These are phyloP conservation scores for Phytopythium litorale DNA, from an alignment of 352 stramenopile species.

Conservation along the genomic window DNA sequence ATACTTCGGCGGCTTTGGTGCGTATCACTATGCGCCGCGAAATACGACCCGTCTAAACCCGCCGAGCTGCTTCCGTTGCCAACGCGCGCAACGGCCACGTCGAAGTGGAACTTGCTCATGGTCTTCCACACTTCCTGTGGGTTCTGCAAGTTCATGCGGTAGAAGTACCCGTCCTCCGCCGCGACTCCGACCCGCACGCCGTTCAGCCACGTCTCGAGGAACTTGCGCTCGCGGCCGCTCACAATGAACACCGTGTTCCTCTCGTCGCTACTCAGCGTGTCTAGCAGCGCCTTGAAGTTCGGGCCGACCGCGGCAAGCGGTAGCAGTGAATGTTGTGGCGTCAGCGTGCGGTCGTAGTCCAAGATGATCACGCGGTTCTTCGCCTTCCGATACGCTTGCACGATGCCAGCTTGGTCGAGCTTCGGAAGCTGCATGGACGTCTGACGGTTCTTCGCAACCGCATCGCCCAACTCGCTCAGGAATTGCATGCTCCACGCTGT, in stretches of 20 bases:
- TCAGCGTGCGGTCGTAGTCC: slow-evolving; percentile 87
- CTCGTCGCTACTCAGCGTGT: slow-evolving; percentile 57
- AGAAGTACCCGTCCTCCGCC: slow-evolving; percentile 75
- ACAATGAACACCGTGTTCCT: slow-evolving; percentile 80
- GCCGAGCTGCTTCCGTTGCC: slow-evolving; percentile 18
- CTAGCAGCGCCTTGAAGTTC: slow-evolving; percentile 75
- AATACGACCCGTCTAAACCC: slow-evolving; percentile 30
- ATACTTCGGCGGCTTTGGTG: slow-evolving; percentile 28
- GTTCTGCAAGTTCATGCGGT: slow-evolving; percentile 76
- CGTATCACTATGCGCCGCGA: slow-evolving; percentile 27
- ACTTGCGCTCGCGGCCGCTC: slow-evolving; percentile 75
- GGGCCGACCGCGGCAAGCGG: slow-evolving; percentile 73
- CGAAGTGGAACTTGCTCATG: slow-evolving; percentile 84
- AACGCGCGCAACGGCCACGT: slow-evolving; percentile 33
- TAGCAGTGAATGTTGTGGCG: slow-evolving; percentile 67
- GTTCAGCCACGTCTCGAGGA: slow-evolving; percentile 88
- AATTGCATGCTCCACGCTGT: slow-evolving; percentile 82
- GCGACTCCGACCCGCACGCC: slow-evolving; percentile 68
- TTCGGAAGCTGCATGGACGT: slow-evolving; percentile 51
- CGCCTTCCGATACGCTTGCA: slow-evolving; percentile 56
- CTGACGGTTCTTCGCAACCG: slow-evolving; percentile 56
- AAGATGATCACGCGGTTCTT: slow-evolving; percentile 85
- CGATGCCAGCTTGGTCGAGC: slow-evolving; percentile 52
- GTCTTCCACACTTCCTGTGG: slow-evolving; percentile 73
- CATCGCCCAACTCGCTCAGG: slow-evolving; percentile 60